Evolutionary conservation across 345 rosid species (phyloP).

Genomic region (Syzygium grande): DNA sequence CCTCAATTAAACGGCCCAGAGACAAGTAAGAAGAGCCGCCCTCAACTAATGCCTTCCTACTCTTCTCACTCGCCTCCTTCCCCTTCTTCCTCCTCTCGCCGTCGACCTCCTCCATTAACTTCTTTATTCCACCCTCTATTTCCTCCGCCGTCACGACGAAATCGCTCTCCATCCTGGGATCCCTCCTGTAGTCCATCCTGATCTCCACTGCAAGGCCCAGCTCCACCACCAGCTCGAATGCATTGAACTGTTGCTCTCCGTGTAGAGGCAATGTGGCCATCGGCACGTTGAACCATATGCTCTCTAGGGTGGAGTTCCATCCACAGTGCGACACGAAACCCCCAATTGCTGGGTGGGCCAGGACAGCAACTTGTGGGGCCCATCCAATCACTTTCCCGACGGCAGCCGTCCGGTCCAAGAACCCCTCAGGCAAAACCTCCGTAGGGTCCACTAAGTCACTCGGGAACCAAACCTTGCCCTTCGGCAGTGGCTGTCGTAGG

Average conservation of each 20-base stretch:
- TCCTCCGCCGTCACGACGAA: constrained; percentile 4
- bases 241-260: constrained; percentile 53
- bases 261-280: constrained; percentile 43
- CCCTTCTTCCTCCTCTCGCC: constrained; percentile 18
- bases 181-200: not conserved
- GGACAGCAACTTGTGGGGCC: constrained; percentile 34
- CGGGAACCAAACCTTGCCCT: not conserved
- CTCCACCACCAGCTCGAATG: constrained; percentile 35
- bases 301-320: constrained; percentile 46
- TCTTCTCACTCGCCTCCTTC: constrained; percentile 13
- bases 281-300: constrained; percentile 46
- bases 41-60: constrained; percentile 21
- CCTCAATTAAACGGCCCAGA: constrained; percentile 16
- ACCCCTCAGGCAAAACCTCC: constrained; percentile 41
- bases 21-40: constrained; percentile 41
- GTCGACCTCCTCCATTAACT: constrained; percentile 27
- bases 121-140: constrained; percentile 28
- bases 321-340: constrained; percentile 34
- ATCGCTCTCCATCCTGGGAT: not conserved
- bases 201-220: constrained; percentile 27
- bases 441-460: constrained; percentile 7
- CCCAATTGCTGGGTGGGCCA: constrained; percentile 14
- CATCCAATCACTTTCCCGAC: constrained; percentile 42
- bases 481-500: constrained; percentile 11
- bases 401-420: constrained; percentile 27